Evolutionary conservation across 169 alveolate species (phyloP).

Genomic region (Plasmodium vivax): DNA sequence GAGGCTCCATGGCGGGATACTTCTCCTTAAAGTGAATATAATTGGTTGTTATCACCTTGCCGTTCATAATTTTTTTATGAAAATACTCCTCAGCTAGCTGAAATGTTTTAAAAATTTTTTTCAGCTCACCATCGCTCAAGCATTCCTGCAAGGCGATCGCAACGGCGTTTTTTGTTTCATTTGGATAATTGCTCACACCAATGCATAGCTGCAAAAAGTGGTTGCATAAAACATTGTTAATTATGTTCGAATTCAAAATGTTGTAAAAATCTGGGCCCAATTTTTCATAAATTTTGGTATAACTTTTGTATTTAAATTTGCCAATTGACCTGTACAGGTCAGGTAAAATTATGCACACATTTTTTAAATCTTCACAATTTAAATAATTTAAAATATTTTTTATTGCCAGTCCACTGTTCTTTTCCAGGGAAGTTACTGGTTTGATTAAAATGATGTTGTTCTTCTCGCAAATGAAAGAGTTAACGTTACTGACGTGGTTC

Average conservation of each 20-base stretch:
- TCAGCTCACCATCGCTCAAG: constrained; percentile 34
- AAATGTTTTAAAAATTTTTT: constrained; percentile 32
- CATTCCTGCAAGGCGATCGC: constrained; percentile 7
- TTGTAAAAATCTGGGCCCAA: constrained; percentile 65
- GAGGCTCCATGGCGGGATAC: constrained; percentile 74
- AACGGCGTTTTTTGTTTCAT: not conserved
- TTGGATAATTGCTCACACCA: constrained; percentile 34
- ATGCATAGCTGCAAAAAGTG: constrained; percentile 35
- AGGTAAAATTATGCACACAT: constrained; percentile 60
- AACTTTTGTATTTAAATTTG: constrained; percentile 53
- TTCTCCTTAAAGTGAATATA: constrained; percentile 37
- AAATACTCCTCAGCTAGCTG: constrained; percentile 70
- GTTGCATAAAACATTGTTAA: constrained; percentile 9
- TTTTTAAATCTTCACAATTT: constrained; percentile 30
- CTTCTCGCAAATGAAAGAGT: constrained; percentile 31
- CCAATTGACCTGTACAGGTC: constrained; percentile 67
- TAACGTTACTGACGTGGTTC: constrained; percentile 48
- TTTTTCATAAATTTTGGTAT: constrained; percentile 46
- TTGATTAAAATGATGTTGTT: constrained; percentile 34
- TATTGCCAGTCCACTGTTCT: constrained; percentile 7
- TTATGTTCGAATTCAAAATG: constrained; percentile 38
- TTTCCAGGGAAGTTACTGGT: constrained; percentile 20
- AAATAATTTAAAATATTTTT: constrained; percentile 58
- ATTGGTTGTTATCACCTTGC: constrained; percentile 48
- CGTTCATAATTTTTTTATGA: constrained; percentile 35